phyloP scores from a whole-genome alignment of 2,329 filamentous ascomycete species.

The Amauroascus verrucosus region DNA sequence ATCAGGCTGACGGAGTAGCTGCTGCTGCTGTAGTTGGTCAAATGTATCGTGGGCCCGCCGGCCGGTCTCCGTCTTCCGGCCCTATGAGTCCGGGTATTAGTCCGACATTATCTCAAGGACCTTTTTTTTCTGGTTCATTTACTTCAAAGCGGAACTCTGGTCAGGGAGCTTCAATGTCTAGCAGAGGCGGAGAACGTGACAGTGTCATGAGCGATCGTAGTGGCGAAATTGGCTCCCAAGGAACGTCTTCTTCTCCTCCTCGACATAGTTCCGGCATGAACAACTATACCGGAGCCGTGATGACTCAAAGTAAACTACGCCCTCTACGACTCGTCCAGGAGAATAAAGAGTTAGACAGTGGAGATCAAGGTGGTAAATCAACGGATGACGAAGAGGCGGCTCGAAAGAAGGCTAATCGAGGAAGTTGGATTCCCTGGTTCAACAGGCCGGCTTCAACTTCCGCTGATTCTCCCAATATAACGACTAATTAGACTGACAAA shows the following conservation, averaged over 20 bases:
- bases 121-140: conserved; percentile 37
- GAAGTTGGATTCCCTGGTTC: conserved; percentile 41
- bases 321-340: conserved; percentile 83
- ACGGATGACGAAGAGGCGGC: conserved; percentile 36
- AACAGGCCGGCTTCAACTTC: conserved; percentile 25
- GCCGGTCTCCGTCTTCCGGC: conserved; percentile 37
- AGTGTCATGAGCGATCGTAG: conserved; percentile 42
- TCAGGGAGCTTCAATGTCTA: conserved; percentile 44
- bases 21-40: conserved; percentile 70
- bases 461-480: neutral
- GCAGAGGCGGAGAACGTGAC: conserved; percentile 42
- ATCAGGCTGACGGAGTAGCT: conserved; percentile 34
- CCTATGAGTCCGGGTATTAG: conserved; percentile 45
- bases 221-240: conserved; percentile 37
- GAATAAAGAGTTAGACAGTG: conserved; percentile 40
- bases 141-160: conserved; percentile 38
- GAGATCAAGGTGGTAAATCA: conserved; percentile 34
- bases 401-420: conserved; percentile 37
- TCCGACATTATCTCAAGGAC: conserved; percentile 40
- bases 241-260: conserved; percentile 43
- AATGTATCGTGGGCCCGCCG: conserved; percentile 64
- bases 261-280: conserved; percentile 57
- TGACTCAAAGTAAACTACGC: conserved; percentile 62
- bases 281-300: conserved; percentile 56
- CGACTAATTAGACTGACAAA: conserved; percentile 1